Evolutionary conservation across 2,329 filamentous ascomycete species (phyloP), one percentile per base, ranked within the genome.

Genomic region (Fusarium decemcellulare): DNA sequence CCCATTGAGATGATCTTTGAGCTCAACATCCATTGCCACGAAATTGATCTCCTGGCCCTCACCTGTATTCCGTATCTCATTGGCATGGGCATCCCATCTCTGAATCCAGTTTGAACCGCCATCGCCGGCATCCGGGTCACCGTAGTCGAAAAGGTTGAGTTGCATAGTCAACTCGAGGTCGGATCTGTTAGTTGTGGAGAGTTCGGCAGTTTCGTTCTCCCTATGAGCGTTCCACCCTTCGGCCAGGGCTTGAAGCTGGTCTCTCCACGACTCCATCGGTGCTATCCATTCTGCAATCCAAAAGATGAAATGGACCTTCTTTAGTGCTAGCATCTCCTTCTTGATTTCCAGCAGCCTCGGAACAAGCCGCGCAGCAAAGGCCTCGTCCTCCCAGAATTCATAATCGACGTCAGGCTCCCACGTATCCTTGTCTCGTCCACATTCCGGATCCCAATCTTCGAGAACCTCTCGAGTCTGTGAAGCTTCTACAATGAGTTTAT

Each of bases 111-210:
- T 59, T 2, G 5, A 18, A 6, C 42, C 36, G 5, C 36, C 23
- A 34, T 50, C 43, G 11, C 42, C 50, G 10, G 15, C 37, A 5
- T 63, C 47, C 2, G 8, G 61, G n/a, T 54, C 55, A 11, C 16
- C 43, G 18, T 42, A 50, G 18, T 59, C 55, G 32, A 63, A 63
- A 12, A 59, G 15, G 36, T 63, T 63, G 55, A 54, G 48, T 18
- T 63, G 61, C 29, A 61, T 10, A 7, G 14, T 8, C 6, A 55
- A 2, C 5, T 42, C 14, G 12, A 61, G 50, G n/a, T n/a, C 34
- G 7, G 16, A 12, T 10, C 8, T 5, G 6, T 32, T 14, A 16
- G 6, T 12, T 5, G 36, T 39, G 8, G 32, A 39, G 7, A 8
- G 36, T 39, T 14, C 36, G 16, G 30, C 32, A n/a, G 32, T 6